Evolutionary conservation across 2,329 filamentous ascomycete genomes (phyloP), one percentile per base, ranked within the genome.

Genomic region (Balansia obtecta): DNA sequence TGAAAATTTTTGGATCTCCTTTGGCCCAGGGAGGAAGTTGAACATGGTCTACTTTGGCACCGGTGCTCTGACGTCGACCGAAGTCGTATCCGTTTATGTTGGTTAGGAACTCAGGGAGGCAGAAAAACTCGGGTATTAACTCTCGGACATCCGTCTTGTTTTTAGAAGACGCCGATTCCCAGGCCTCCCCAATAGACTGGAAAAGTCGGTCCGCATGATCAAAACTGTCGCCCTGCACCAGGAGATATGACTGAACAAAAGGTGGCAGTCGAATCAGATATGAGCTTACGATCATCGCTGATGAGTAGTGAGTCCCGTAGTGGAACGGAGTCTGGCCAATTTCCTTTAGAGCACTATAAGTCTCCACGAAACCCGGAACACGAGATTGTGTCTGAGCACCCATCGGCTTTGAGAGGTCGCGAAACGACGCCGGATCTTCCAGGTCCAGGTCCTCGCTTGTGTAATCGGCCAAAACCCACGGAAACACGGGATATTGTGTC

Each of bases 281-380:
- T 0, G 90, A 96, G 12, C 89, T 89, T 7, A 98, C 93, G 52
- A 95, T 96, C 93, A 97, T 98, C 8, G 93, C 93, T 2, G 93
- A 97, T 1, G 93, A 97, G 65, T 98, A 98, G 64, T 98, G 94
- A 0, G 94, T 98, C 16, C 93, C 93, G 58, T 97, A 98, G 63
- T 98, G 93, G 64, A 96, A 98, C 0, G 93, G 86, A 0, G 86
- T 84, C 44, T 95, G 90, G 8, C 85, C 88, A 74, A 98, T 95
- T 63, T 97, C 93, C 1, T 84, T 84, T 63, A 98, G 84, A 15
- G 88, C 86, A 57, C 83, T 82, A 64, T 95, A 97, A 32, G 89
- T 81, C 59, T 94, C 86, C 48, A 81, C 77, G 60, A 93, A 95
- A 7, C 89, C 87, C 0, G 79, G 73, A 56, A 94, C 86, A 55